Conservation (phyloP, 2,329 filamentous ascomycete genomes). For the Trichoderma sp. region DNA sequence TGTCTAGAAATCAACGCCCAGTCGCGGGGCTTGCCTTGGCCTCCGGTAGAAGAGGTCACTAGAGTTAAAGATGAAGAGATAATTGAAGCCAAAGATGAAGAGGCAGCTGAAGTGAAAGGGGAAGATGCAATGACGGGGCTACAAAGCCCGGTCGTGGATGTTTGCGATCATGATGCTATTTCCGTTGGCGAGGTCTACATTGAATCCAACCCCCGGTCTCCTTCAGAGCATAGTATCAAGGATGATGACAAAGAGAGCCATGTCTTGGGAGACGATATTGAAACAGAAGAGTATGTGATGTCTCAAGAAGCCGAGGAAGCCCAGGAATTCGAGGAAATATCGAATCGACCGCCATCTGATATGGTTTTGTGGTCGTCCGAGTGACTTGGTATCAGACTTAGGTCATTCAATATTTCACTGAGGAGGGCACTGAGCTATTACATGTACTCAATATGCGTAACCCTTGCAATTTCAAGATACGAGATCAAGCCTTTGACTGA, state of each 20-base stretch:
- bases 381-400: not conserved
- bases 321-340: not conserved
- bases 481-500: too few relatives aligned
- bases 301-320: not conserved
- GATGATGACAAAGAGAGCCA: not conserved
- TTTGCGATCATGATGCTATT: not conserved
- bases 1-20: slow-evolving; percentile 43
- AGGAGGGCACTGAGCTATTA: not conserved
- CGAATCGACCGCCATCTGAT: not conserved
- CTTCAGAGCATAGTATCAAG: not conserved
- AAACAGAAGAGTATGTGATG: not conserved
- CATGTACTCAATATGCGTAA: too few relatives aligned
- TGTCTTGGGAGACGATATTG: not conserved
- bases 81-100: slow-evolving; percentile 15
- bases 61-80: not conserved
- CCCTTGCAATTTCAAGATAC: not conserved
- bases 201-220: not conserved
- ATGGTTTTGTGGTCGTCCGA: not conserved
- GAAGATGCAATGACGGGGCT: not conserved
- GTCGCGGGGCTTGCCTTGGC: slow-evolving; percentile 38
- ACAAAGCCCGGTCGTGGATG: not conserved
- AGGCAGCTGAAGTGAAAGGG: not conserved
- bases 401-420: not conserved
- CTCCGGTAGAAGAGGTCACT: slow-evolving; percentile 27
- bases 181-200: not conserved